A percentile compares a stretch with the other conserved stretches of the same genome.
Conservation (phyloP, 148 eudicot species). For the Vaccinium vitisidaea region DNA sequence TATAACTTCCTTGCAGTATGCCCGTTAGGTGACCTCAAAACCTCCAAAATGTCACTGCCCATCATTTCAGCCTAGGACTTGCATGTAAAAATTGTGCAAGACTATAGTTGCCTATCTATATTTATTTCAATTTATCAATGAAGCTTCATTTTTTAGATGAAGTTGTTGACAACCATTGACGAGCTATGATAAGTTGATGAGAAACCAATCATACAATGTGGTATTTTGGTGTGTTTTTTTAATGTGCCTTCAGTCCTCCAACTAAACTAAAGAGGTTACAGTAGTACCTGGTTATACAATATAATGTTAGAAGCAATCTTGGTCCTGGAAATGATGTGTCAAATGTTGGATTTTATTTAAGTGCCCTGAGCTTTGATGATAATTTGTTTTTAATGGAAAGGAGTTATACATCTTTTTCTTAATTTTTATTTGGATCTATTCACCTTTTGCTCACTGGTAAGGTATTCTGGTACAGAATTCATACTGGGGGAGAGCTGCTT, state of each 20-base stretch:
- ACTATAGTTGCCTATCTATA: background rate
- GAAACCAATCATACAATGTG: background rate
- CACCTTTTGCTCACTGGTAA: constrained; percentile 9
- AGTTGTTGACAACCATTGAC: background rate
- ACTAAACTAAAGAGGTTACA: background rate
- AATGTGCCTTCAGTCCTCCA: background rate
- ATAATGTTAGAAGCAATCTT: background rate
- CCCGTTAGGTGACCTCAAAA: background rate
- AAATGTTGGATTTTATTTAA: background rate
- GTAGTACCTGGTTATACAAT: background rate
- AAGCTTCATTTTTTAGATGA: background rate
- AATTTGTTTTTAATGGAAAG: too few species aligned
- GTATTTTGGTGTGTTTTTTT: background rate
- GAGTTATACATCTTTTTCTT: background rate
- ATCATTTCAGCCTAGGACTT: background rate
- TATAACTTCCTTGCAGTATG: background rate
- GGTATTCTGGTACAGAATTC: constrained; percentile 31
- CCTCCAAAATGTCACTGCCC: background rate
- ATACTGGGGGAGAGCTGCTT: constrained; percentile 46
- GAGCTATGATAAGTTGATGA: background rate
- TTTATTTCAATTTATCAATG: background rate
- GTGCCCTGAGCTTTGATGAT: background rate
- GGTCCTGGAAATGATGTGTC: background rate
- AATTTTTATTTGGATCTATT: background rate
- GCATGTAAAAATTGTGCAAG: background rate